Percentiles rank a stretch among this genome's conserved stretches.
Evolutionary conservation across 192 early-diverging fungal species (phyloP).

Genomic region (Coemansia sp.): DNA sequence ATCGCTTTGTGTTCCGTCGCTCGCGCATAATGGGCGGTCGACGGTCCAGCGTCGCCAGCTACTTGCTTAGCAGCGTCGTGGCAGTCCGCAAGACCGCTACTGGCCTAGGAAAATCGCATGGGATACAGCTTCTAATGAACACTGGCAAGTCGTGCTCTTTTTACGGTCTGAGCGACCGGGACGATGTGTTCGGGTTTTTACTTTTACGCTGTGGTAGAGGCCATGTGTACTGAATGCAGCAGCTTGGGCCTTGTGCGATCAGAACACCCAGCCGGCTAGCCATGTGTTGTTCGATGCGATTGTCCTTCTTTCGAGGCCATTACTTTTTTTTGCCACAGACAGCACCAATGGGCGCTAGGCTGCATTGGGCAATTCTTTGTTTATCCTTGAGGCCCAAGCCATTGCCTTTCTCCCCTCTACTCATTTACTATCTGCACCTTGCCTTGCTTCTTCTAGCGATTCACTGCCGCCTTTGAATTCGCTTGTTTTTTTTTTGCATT

Average conservation of each 20-base stretch:
- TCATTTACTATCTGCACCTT: not conserved
- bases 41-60: conserved; percentile 39
- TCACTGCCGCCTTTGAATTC: not conserved
- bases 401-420: not conserved
- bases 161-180: conserved; percentile 41
- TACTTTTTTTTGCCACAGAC: not conserved
- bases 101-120: conserved; percentile 43
- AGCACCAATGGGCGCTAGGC: not conserved
- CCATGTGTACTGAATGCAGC: conserved; percentile 23
- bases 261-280: not conserved
- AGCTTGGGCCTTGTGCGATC: not conserved
- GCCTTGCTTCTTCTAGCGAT: not conserved
- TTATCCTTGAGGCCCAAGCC: not conserved
- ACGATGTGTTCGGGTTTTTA: conserved; percentile 53
- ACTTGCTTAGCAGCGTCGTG: conserved; percentile 42
- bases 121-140: conserved; percentile 45
- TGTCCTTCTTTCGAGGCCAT: not conserved
- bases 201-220: conserved; percentile 48
- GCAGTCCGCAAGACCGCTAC: conserved; percentile 46
- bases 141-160: conserved; percentile 36
- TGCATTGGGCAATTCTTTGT: not conserved
- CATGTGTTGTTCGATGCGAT: not conserved
- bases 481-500: conserved; percentile 1
- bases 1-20: conserved; percentile 44
- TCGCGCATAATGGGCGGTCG: conserved; percentile 54